phyloP scores from a whole-genome alignment of 208 protist genomes.

The Wallacemonas rigidus region DNA sequence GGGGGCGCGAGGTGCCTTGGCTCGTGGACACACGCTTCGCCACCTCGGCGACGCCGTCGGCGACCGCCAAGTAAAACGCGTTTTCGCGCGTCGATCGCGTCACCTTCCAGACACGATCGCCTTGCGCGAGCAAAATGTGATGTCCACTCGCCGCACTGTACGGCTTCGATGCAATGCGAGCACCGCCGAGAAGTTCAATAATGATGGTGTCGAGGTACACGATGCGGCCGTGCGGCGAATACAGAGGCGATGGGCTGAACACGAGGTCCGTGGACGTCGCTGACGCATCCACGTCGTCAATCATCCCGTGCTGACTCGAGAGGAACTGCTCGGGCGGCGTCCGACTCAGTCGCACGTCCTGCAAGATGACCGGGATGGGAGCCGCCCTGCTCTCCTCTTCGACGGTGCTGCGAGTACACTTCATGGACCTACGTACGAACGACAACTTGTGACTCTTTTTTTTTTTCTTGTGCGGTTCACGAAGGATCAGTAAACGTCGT shows the following conservation, averaged over 20 bases:
- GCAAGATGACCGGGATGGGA: too few relatives aligned
- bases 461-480: too few relatives aligned
- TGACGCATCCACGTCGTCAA: background rate
- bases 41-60: slow-evolving; percentile 23
- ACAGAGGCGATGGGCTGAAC: background rate
- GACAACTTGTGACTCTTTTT: too few relatives aligned
- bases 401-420: too few relatives aligned
- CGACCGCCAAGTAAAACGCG: slow-evolving; percentile 38
- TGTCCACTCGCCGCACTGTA: slow-evolving; percentile 34
- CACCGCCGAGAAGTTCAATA: slow-evolving; percentile 17
- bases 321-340: too few relatives aligned
- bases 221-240: slow-evolving; percentile 8
- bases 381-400: too few relatives aligned
- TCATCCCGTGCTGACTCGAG: background rate
- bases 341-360: too few relatives aligned
- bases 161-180: slow-evolving; percentile 19
- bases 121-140: slow-evolving; percentile 34
- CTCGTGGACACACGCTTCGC: too few relatives aligned
- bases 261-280: background rate
- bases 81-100: slow-evolving; percentile 41
- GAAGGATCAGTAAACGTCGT: too few relatives aligned
- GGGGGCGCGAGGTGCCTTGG: background rate
- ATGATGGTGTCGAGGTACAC: slow-evolving; percentile 23
- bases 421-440: too few relatives aligned
- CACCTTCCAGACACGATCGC: slow-evolving; percentile 44